Evolutionary conservation across 2,329 filamentous ascomycete genomes (phyloP).

Genomic region (Cordyceps cateniannulata): DNA sequence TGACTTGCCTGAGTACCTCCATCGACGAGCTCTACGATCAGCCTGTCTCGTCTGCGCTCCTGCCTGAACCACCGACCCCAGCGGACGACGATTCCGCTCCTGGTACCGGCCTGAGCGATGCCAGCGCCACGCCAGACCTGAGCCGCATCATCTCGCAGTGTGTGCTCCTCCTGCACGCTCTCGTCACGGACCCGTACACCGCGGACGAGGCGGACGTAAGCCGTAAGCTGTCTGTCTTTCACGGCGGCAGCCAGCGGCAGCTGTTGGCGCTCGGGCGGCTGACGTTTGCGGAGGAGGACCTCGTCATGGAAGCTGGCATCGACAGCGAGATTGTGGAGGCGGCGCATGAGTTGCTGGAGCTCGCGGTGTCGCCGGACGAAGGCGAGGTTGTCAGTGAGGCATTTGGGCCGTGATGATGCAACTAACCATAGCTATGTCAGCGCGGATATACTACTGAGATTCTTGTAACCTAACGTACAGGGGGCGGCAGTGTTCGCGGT

Average conservation of each 20-base stretch:
- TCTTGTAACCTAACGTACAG: no score
- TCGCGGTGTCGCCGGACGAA: constrained; percentile 70
- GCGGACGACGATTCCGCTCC: neutral
- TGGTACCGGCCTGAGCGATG: constrained; percentile 1
- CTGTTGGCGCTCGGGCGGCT: constrained; percentile 73
- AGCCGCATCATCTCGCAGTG: constrained; percentile 42
- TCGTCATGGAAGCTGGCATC: constrained; percentile 70
- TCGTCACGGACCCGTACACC: constrained; percentile 43
- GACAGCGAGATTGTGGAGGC: constrained; percentile 72
- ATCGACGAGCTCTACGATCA: constrained; percentile 69
- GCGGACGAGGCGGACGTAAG: constrained; percentile 52
- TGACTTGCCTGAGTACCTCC: constrained; percentile 56
- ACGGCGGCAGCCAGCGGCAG: constrained; percentile 75
- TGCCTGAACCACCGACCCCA: neutral
- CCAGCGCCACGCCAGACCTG: constrained; percentile 21
- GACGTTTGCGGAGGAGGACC: constrained; percentile 75
- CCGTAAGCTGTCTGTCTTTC: constrained; percentile 61
- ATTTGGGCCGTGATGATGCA: constrained; percentile 29
- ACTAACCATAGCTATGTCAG: neutral
- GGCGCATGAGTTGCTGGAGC: constrained; percentile 75
- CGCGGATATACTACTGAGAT: neutral
- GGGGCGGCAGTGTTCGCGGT: neutral
- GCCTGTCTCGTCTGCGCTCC: constrained; percentile 24
- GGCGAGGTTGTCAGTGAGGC: constrained; percentile 39
- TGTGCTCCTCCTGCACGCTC: constrained; percentile 43